These are phyloP conservation scores for Candida hungchunana DNA, from an alignment of 805 yeast species.

Conservation along the genomic window DNA sequence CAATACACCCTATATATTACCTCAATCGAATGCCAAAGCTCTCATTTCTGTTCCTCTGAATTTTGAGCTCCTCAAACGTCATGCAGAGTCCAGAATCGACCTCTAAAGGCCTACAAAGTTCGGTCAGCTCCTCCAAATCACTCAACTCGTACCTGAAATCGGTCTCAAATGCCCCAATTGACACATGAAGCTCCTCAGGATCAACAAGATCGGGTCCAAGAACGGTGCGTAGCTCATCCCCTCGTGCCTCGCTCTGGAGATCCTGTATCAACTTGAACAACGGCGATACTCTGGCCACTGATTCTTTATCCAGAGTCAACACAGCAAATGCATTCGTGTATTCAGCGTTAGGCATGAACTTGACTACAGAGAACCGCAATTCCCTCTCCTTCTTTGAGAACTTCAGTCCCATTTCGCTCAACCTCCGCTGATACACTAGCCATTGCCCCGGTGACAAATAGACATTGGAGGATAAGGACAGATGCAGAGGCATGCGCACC, in stretches of 20 bases:
- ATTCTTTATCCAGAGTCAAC: slow-evolving; percentile 6
- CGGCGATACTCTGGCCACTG: slow-evolving; percentile 6
- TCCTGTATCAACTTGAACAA: slow-evolving; percentile 7
- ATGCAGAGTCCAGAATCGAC: slow-evolving; percentile 10
- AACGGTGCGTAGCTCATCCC: slow-evolving; percentile 1
- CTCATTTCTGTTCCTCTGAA: slow-evolving; percentile 8
- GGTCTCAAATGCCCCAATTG: slow-evolving; percentile 6
- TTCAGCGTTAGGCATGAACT: too few species aligned
- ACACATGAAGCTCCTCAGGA: slow-evolving; percentile 15
- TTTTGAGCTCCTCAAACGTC: slow-evolving; percentile 11
- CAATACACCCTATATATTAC: too few species aligned
- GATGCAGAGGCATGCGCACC: slow-evolving; percentile 10
- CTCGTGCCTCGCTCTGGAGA: neutral
- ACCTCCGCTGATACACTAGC: slow-evolving; percentile 3
- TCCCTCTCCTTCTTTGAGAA: too few species aligned
- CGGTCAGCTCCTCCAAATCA: slow-evolving; percentile 8
- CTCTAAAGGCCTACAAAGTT: slow-evolving; percentile 10
- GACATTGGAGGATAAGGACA: slow-evolving; percentile 15
- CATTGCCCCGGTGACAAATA: slow-evolving; percentile 6
- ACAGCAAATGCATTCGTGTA: slow-evolving; percentile 9
- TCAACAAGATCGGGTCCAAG: slow-evolving; percentile 6
- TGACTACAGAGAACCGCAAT: too few species aligned
- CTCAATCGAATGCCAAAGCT: too few species aligned
- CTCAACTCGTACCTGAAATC: slow-evolving; percentile 4
- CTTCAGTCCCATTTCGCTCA: too few species aligned